Base-by-base conservation (phyloP, 1,139 yeast genomes). In the Keqinozyma sinolaborantium region DNA sequence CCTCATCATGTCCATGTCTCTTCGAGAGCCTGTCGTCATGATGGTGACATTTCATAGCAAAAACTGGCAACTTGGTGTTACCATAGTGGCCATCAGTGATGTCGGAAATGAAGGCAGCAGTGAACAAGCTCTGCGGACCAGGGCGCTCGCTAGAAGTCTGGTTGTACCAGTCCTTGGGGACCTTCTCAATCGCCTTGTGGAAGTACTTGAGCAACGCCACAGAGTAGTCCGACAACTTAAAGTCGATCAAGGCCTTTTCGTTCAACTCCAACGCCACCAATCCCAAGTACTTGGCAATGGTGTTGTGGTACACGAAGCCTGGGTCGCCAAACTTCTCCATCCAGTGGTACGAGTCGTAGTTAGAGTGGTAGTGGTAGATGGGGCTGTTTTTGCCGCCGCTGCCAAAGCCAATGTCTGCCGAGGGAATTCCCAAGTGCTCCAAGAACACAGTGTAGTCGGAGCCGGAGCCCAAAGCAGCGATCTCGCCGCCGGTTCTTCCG, bases 271-370 rank as follows among this genome's bases (percentile, higher is more conserved):
- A 56, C 1, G 71, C 60, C 11, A 78, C 51, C 33, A 81, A 59
- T 0, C 87, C 83, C 33, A 74, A 56, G 47, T 73, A 77, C 45
- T 77, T 77, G 3, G 87, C 77, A 34, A 79, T 53, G 14, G 74
- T 61, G 41, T 70, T 73, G 42, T 81, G 88, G 36, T 59, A 60
- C 14, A 64, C 61, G 40, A 72, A 75, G 0, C 68, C 73, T 9
- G 75, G 71, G 48, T 82, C 90, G 12, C 74, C 70, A 45, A 57
- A 67, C n/a, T 58, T 56, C 21, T 67, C 59, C 56, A 80, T 60
- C 81, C 84, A 80, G 35, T 69, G 53, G 32, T 61, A 60, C 5
- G 81, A 70, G 47, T 81, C 87, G 46, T 66, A 79, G 33, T 66
- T 69, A 6, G 88, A 79, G 50, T 80, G 80, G 34, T 63, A 59